Percentiles rank a stretch among this genome's conserved stretches.
phyloP scores from a whole-genome alignment of 1,139 yeast genomes.

The Scheffersomyces illinoinensis region DNA sequence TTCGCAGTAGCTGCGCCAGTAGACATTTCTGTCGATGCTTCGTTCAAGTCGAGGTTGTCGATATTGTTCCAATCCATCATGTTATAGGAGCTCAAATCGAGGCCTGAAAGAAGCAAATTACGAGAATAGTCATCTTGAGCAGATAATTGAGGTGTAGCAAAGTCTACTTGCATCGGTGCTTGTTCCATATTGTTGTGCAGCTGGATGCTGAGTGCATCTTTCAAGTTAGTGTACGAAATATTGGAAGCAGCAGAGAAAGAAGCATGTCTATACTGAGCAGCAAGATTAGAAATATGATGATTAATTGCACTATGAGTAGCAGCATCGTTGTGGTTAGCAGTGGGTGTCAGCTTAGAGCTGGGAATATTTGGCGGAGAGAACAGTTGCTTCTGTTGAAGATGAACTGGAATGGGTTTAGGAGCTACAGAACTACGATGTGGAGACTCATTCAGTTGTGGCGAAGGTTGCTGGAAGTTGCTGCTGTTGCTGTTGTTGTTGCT shows the following conservation, averaged over 20 bases:
- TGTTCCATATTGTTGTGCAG: slow-evolving; percentile 34
- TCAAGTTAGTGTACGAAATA: slow-evolving; percentile 60
- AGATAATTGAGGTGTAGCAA: slow-evolving; percentile 74
- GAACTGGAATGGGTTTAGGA: neutral
- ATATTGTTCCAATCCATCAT: slow-evolving; percentile 38
- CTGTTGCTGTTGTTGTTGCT: neutral
- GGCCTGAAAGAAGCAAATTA: slow-evolving; percentile 19
- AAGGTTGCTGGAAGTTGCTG: neutral
- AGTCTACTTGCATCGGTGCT: slow-evolving; percentile 57
- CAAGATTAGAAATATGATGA: neutral
- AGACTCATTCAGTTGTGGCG: neutral
- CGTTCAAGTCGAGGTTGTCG: slow-evolving; percentile 29
- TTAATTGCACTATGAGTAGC: neutral
- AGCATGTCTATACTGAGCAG: slow-evolving; percentile 50
- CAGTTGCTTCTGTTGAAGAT: neutral
- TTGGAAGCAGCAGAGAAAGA: slow-evolving; percentile 84
- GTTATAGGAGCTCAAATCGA: slow-evolving; percentile 26
- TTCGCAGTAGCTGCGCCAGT: slow-evolving; percentile 9
- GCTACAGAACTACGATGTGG: neutral
- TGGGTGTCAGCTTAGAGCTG: neutral
- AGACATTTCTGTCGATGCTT: slow-evolving; percentile 1
- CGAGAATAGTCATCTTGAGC: slow-evolving; percentile 25
- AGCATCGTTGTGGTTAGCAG: neutral
- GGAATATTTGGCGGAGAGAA: neutral
- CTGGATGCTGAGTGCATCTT: slow-evolving; percentile 39